A percentile compares a stretch with the other conserved stretches of the same genome.
These are phyloP conservation scores for Coniochaeta hoffmannii DNA, from an alignment of 2,329 filamentous ascomycete species.

Conservation along the genomic window DNA sequence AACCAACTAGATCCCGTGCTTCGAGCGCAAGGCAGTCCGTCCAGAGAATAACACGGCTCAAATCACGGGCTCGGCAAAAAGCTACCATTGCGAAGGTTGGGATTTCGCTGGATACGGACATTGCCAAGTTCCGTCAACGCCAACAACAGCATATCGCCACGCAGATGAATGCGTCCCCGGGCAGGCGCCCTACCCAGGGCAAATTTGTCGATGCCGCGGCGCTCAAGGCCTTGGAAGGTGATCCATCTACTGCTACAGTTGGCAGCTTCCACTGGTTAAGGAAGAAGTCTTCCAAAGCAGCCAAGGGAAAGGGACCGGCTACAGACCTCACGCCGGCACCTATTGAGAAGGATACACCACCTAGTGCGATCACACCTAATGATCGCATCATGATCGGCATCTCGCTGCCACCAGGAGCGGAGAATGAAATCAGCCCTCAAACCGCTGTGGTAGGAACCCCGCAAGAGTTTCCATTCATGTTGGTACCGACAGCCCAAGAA, in stretches of 20 bases:
- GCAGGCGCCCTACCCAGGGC: slow-evolving; percentile 17
- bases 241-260: slow-evolving; percentile 44
- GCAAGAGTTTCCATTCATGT: slow-evolving; percentile 20
- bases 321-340: slow-evolving; percentile 16
- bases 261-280: slow-evolving; percentile 52
- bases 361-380: slow-evolving; percentile 49
- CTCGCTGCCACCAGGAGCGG: slow-evolving; percentile 48
- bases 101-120: slow-evolving; percentile 64
- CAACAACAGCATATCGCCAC: slow-evolving; percentile 29
- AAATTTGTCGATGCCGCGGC: slow-evolving; percentile 54
- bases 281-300: slow-evolving; percentile 24
- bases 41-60: slow-evolving; percentile 37
- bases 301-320: slow-evolving; percentile 19
- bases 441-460: slow-evolving; percentile 36
- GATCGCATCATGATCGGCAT: slow-evolving; percentile 60
- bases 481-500: slow-evolving; percentile 10
- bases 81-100: slow-evolving; percentile 53
- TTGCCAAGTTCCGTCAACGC: slow-evolving; percentile 41
- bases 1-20: slow-evolving; percentile 11
- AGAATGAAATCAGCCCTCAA: slow-evolving; percentile 42
- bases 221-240: slow-evolving; percentile 51
- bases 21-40: slow-evolving; percentile 27
- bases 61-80: slow-evolving; percentile 54
- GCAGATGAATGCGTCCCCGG: slow-evolving; percentile 15
- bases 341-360: slow-evolving; percentile 47